Evolutionary conservation across 768 basidiomycete genomes (phyloP).

Genomic region (Hericium alpestre): DNA sequence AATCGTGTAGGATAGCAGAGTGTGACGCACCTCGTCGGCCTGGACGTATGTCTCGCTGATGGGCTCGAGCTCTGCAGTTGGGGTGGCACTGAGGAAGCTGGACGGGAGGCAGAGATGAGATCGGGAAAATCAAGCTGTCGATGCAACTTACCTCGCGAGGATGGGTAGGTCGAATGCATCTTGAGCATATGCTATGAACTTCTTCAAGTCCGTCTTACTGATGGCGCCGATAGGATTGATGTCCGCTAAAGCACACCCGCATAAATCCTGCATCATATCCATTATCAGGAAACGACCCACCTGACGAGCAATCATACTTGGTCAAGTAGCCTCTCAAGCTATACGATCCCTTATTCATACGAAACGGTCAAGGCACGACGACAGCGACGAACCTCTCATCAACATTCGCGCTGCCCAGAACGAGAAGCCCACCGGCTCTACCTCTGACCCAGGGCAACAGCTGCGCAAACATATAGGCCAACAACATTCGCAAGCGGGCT

Average conservation of each 20-base stretch:
- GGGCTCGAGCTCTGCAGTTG: constrained; percentile 94
- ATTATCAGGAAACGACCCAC: constrained; percentile 24
- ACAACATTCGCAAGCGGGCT: constrained; percentile 88
- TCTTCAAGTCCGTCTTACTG: constrained; percentile 94
- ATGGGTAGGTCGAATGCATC: constrained; percentile 77
- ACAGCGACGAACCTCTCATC: constrained; percentile 67
- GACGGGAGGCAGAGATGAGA: not conserved
- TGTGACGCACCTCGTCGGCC: constrained; percentile 71
- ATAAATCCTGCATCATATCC: constrained; percentile 7
- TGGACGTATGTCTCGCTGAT: constrained; percentile 92
- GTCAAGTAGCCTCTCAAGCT: constrained; percentile 94
- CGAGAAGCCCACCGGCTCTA: constrained; percentile 73
- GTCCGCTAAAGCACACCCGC: constrained; percentile 48
- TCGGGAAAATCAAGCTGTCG: not conserved
- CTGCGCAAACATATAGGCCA: constrained; percentile 92
- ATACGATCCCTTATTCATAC: not conserved
- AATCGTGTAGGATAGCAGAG: too few species aligned
- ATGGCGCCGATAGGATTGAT: constrained; percentile 98
- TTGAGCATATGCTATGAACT: constrained; percentile 82
- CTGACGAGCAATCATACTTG: constrained; percentile 94
- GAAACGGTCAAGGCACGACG: not conserved
- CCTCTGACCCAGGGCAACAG: constrained; percentile 88
- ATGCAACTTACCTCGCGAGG: constrained; percentile 49
- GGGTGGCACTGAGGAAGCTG: constrained; percentile 86
- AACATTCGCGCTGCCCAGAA: constrained; percentile 96